These are phyloP conservation scores for Lactarius akahatsu DNA, from an alignment of 768 basidiomycete genomes.

Conservation along the genomic window DNA sequence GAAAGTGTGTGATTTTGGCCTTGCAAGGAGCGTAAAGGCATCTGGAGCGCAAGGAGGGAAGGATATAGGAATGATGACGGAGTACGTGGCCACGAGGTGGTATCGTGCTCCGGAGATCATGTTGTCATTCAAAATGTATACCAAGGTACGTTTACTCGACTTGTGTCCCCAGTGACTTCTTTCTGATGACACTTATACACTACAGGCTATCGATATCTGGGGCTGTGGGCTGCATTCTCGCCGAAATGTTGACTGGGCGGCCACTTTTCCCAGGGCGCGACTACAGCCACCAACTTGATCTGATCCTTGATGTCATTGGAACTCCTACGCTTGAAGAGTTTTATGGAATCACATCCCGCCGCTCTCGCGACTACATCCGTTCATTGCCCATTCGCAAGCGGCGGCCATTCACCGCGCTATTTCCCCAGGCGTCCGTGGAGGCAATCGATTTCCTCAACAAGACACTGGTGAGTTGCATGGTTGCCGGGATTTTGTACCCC, in stretches of 20 bases:
- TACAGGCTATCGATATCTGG: conserved; percentile 70
- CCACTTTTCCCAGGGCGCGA: conserved; percentile 87
- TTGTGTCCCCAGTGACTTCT: neutral
- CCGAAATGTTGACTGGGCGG: conserved; percentile 77
- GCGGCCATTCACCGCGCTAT: conserved; percentile 65
- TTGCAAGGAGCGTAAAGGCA: conserved; percentile 66
- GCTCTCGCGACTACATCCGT: conserved; percentile 86
- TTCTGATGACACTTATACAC: conserved; percentile 1
- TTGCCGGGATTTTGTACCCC: neutral
- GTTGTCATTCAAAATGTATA: conserved; percentile 90
- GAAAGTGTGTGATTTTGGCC: conserved; percentile 87
- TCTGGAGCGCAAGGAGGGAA: conserved; percentile 52
- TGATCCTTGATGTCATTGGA: conserved; percentile 87
- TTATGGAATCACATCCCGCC: conserved; percentile 80
- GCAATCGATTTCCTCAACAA: conserved; percentile 72
- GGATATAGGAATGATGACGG: conserved; percentile 70
- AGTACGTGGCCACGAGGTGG: conserved; percentile 91
- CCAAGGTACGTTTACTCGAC: conserved; percentile 47
- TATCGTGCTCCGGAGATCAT: conserved; percentile 94
- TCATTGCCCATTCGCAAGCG: conserved; percentile 81
- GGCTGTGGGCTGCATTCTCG: conserved; percentile 73
- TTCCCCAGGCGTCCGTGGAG: conserved; percentile 72
- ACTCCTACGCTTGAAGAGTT: conserved; percentile 90
- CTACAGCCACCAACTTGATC: conserved; percentile 84
- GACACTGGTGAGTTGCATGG: conserved; percentile 53